Evolutionary conservation across 2,329 filamentous ascomycete genomes (phyloP), one percentile per base, ranked within the genome.

Genomic region (Aspergillus sp.): DNA sequence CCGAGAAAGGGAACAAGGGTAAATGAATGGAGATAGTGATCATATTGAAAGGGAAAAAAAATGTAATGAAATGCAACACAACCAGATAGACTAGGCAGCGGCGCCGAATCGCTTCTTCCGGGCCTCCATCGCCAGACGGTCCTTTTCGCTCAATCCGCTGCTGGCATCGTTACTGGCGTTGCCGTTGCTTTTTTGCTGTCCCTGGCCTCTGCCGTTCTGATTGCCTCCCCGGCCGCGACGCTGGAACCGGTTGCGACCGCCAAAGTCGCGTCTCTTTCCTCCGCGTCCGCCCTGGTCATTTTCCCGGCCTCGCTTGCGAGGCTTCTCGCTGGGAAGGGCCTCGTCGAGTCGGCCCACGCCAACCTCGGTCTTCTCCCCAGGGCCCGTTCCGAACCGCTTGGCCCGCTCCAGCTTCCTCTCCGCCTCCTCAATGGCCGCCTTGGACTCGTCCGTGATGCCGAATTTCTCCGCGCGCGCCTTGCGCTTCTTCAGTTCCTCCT

Each of bases 381-480:
- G 64, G 2, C 57, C 64, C 3, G 69, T 67, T 14, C 74, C 75
- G 49, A 79, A 79, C 14, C 75, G 71, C 64, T 78, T 77, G 3
- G 76, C 76, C 23, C 77, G 71, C 53, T 77, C 70, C 16, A 77
- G 55, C 13, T 71, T 66, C 63, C 76, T 78, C 55, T 73, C 66
- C 11, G 75, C 72, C 48, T 78, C 76, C 45, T 67, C 66, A 41
- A 71, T 57, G 2, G 67, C 68, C 13, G 69, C 66, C 49, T 71
- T 65, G 1, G 69, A 59, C 19, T 73, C 71, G 52, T 75, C 71
- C n/a, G 70, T 67, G 34, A 75, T 72, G 17, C 76, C 76, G 57
- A 79, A 79, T 53, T 78, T 76, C 56, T 74, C 76, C 11, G 77
- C 77, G 47, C 77, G 75, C 34, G 73, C 72, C 62, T 76, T 77